phyloP scores from a whole-genome alignment of 371 early-diverging fungal species.

The Mortierella sp. region DNA sequence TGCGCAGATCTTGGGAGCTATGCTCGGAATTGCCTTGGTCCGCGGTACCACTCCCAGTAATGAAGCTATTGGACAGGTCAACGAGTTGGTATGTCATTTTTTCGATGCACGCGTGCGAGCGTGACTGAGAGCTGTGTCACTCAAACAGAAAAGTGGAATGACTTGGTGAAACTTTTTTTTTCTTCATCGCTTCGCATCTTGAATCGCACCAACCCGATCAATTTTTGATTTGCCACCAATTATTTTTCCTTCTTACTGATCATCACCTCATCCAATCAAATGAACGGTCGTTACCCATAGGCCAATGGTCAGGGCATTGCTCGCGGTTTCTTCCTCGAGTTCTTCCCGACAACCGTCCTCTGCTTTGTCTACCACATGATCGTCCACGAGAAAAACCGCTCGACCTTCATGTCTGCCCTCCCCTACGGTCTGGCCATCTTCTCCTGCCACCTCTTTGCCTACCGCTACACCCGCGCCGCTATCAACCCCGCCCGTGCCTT shows the following conservation, averaged over 20 bases:
- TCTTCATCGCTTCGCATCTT: background rate
- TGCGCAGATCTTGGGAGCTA: constrained; percentile 67
- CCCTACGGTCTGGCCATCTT: constrained; percentile 67
- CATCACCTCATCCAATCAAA: too few relatives aligned
- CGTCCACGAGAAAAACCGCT: constrained; percentile 66
- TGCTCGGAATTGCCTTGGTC: constrained; percentile 65
- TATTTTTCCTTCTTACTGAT: too few relatives aligned
- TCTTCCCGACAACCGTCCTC: constrained; percentile 65
- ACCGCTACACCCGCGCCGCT: constrained; percentile 65
- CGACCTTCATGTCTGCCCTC: constrained; percentile 65
- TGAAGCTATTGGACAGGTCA: constrained; percentile 51
- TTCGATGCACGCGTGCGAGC: constrained; percentile 64
- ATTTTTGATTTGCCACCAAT: background rate
- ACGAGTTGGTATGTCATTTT: constrained; percentile 60
- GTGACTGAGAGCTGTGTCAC: constrained; percentile 10
- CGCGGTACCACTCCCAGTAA: constrained; percentile 57
- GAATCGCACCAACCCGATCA: background rate
- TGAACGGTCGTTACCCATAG: background rate
- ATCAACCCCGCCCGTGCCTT: constrained; percentile 77
- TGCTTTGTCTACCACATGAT: constrained; percentile 62
- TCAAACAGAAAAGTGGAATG: background rate
- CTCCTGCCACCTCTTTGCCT: constrained; percentile 64
- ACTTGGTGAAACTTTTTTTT: background rate
- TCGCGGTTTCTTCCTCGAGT: constrained; percentile 69
- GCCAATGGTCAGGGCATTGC: constrained; percentile 16